Conservation (phyloP, 2,329 filamentous ascomycete genomes). For the Pyrenochaeta sp. region DNA sequence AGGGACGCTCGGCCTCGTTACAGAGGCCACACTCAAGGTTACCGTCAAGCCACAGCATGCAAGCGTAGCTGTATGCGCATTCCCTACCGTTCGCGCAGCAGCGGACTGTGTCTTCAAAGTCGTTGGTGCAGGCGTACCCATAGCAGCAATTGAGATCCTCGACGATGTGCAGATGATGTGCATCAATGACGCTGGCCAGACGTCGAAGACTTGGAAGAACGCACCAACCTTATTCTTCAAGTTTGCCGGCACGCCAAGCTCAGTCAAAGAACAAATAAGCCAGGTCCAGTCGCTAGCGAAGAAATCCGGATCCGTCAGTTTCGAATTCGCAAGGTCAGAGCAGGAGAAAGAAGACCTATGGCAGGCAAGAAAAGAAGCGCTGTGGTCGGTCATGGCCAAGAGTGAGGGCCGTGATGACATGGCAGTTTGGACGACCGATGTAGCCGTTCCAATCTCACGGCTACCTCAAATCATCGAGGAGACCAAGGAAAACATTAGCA, state of each 20-base stretch:
- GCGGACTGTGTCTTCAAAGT: constrained; percentile 82
- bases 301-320: constrained; percentile 68
- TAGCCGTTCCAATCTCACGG: constrained; percentile 77
- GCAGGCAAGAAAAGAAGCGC: constrained; percentile 77
- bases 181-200: constrained; percentile 72
- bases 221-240: constrained; percentile 78
- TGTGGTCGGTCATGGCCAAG: constrained; percentile 77
- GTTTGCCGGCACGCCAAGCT: constrained; percentile 71
- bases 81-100: constrained; percentile 72
- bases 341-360: constrained; percentile 75
- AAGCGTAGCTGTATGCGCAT: constrained; percentile 78
- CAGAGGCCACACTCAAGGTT: constrained; percentile 88
- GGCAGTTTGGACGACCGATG: constrained; percentile 81
- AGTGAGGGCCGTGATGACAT: constrained; percentile 64
- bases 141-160: constrained; percentile 91
- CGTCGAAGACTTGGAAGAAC: constrained; percentile 72
- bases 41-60: constrained; percentile 81
- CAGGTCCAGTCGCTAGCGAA: constrained; percentile 70
- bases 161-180: constrained; percentile 90
- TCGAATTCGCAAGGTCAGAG: constrained; percentile 72
- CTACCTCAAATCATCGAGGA: constrained; percentile 79
- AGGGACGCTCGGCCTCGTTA: constrained; percentile 89
- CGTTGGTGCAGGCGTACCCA: constrained; percentile 80
- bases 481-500: constrained; percentile 72
- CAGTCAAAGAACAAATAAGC: constrained; percentile 80